Base-by-base conservation (phyloP, 116 monocot species). In the Papilionanthe hybrid region DNA sequence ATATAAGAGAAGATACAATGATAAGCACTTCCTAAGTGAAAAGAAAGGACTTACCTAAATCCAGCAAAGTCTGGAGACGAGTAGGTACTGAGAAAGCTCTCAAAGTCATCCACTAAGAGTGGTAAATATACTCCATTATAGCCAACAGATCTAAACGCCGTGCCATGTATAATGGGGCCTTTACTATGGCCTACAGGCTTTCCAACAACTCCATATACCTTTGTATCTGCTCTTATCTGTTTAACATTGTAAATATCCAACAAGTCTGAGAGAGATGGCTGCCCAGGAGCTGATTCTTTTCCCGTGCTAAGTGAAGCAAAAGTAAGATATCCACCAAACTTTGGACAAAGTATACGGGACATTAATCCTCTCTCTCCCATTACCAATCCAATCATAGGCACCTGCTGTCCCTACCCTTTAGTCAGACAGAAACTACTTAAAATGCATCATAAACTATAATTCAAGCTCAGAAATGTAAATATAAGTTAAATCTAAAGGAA, bases 311-410 rank as follows among this genome's bases (percentile, higher is more conserved):
- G 82, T 55, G 88, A 55, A 30, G 90, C 98, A 86, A 98, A 98
- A 17, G 94, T 98, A 74, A 98, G 90, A 83, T 91, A 98, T 71
- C 98, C 94, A 49, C 98, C 98, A 85, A 94, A 98, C 71, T 98
- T 98, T 12, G 94, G 80, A 78, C 91, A 90, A 77, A 98, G 87
- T 74, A 98, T 72, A 30, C 98, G 89, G 20, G 94, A 98, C 78
- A 98, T 93, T 13, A 93, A 29, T 58, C 98, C 98, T 85, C 92
- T 87, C 67, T 94, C 98, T 55, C 87, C 72, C 93, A 98, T 94
- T 19, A 91, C 91, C 86, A 94, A 83, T 53, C 98, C 94, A 77
- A 98, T 98, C 76, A 98, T 94, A 42, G 94, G 91, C 67, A 94
- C 96, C 96, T 97, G 93, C 50, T 48, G 58, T 82, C 82, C 81